These are phyloP conservation scores for Apophysomyces sp. DNA, from an alignment of 371 early-diverging fungal genomes.

Conservation along the genomic window DNA sequence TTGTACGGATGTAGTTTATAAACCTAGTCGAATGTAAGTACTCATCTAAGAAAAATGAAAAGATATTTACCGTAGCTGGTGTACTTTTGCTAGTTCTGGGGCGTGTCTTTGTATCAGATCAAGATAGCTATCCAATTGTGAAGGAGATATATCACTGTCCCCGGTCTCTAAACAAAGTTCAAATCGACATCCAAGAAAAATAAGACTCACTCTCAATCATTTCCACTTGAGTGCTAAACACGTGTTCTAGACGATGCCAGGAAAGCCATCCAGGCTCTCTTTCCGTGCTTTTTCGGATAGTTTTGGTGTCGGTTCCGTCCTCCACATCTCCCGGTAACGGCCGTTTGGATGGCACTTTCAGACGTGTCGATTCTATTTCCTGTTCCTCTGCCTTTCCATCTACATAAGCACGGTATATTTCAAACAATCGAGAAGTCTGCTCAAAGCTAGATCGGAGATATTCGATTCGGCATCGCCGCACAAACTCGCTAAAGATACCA, in stretches of 20 bases:
- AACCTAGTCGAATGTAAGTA: no score
- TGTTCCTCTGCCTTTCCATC: constrained; percentile 3
- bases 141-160: constrained; percentile 22
- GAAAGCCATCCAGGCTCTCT: constrained; percentile 24
- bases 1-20: constrained; percentile 33
- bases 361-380: neutral
- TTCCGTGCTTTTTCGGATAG: neutral
- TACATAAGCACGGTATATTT: constrained; percentile 23
- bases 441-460: constrained; percentile 19
- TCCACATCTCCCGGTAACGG: neutral
- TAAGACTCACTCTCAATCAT: constrained; percentile 26
- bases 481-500: constrained; percentile 40
- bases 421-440: constrained; percentile 19
- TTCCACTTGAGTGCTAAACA: constrained; percentile 29
- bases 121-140: constrained; percentile 24
- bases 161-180: constrained; percentile 19
- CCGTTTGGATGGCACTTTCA: neutral
- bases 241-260: constrained; percentile 24
- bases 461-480: constrained; percentile 35
- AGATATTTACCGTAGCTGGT: constrained; percentile 28
- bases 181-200: neutral
- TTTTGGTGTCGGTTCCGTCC: neutral
- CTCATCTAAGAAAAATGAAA: no score
- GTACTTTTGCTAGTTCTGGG: constrained; percentile 19
- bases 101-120: constrained; percentile 26